phyloP scores from a whole-genome alignment of 352 stramenopile species.

The Pythium aphanidermatum region DNA sequence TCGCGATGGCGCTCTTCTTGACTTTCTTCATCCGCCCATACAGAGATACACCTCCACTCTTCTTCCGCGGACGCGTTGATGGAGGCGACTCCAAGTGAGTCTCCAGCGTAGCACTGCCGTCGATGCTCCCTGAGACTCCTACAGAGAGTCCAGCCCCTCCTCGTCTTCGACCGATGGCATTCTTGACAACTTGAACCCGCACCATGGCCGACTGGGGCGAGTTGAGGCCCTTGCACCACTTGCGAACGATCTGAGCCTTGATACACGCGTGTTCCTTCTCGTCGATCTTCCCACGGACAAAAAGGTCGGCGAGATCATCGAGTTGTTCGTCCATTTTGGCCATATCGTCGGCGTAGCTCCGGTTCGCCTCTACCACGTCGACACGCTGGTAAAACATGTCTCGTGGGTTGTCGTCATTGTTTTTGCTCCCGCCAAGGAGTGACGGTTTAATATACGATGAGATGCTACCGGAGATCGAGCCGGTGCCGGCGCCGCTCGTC shows the following conservation, averaged over 20 bases:
- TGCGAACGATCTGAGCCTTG: conserved; percentile 72
- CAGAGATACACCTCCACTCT: conserved; percentile 33
- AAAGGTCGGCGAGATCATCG: conserved; percentile 64
- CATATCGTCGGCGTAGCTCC: conserved; percentile 54
- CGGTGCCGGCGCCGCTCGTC: conserved; percentile 2
- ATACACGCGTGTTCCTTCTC: conserved; percentile 85
- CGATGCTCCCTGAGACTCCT: neutral
- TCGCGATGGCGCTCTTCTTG: conserved; percentile 71
- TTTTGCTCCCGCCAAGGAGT: conserved; percentile 30
- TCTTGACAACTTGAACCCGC: conserved; percentile 59
- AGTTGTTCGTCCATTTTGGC: conserved; percentile 81
- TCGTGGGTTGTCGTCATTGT: conserved; percentile 20
- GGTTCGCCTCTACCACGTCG: conserved; percentile 65
- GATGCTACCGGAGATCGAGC: conserved; percentile 14
- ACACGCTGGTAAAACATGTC: conserved; percentile 61
- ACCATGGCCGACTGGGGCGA: conserved; percentile 74
- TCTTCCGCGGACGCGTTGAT: conserved; percentile 23
- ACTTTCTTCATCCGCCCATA: conserved; percentile 82
- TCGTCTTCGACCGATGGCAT: conserved; percentile 18
- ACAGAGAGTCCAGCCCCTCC: neutral
- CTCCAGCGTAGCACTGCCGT: neutral
- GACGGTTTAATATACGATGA: conserved; percentile 66
- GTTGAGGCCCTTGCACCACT: conserved; percentile 78
- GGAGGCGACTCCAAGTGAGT: conserved; percentile 11
- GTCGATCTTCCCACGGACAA: conserved; percentile 71